phyloP scores from a whole-genome alignment of 768 basidiomycete species.

The Suillus weaverae region DNA sequence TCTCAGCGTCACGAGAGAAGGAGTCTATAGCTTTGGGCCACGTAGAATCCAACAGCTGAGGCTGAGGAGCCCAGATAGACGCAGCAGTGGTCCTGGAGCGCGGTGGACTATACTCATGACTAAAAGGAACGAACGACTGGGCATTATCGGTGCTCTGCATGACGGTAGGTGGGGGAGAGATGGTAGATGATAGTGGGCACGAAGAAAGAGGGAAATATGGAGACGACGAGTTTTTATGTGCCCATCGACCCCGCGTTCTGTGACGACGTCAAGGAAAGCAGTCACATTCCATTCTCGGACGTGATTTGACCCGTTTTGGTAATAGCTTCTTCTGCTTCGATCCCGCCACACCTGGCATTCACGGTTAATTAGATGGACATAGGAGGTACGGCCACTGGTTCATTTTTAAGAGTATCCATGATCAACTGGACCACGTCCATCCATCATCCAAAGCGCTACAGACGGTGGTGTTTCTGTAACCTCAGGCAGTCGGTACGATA shows the following conservation, averaged over 20 bases:
- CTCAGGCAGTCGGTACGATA: background rate
- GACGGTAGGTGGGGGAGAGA: constrained; percentile 16
- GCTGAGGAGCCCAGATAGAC: constrained; percentile 85
- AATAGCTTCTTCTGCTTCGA: constrained; percentile 29
- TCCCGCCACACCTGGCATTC: constrained; percentile 23
- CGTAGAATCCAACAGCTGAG: constrained; percentile 60
- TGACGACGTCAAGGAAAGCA: constrained; percentile 31
- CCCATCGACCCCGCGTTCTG: constrained; percentile 26
- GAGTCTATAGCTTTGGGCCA: constrained; percentile 72
- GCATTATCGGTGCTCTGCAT: constrained; percentile 29
- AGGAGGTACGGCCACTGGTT: background rate
- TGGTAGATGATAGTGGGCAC: constrained; percentile 42
- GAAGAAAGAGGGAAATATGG: constrained; percentile 39
- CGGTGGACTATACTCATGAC: constrained; percentile 42
- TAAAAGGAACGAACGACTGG: constrained; percentile 34
- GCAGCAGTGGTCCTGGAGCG: constrained; percentile 42
- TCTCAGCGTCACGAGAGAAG: constrained; percentile 54
- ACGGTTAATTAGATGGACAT: constrained; percentile 22
- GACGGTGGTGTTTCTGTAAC: too few species aligned
- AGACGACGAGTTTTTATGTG: constrained; percentile 33
- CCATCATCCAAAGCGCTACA: background rate
- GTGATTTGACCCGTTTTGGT: constrained; percentile 29
- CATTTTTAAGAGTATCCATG: background rate
- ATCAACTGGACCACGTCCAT: background rate
- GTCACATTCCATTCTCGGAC: constrained; percentile 35